phyloP scores from a whole-genome alignment of 1,139 yeast species.

The Blastobotrys indianensis region DNA sequence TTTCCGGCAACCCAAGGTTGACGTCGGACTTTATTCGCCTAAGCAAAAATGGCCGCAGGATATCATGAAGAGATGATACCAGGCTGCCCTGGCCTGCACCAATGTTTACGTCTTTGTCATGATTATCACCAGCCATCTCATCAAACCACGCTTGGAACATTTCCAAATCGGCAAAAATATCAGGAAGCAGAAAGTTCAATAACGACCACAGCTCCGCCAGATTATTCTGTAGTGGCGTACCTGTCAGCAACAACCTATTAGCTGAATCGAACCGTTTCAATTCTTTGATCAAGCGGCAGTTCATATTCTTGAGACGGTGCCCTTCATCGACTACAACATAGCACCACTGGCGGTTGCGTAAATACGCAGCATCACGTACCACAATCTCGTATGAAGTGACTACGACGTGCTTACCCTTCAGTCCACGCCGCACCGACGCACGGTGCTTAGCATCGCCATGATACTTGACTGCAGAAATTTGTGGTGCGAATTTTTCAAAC shows the following conservation, averaged over 20 bases:
- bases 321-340: slow-evolving; percentile 95
- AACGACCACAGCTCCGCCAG: slow-evolving; percentile 86
- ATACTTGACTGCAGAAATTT: slow-evolving; percentile 52
- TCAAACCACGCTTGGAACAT: slow-evolving; percentile 93
- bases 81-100: slow-evolving; percentile 46
- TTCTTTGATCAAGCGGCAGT: slow-evolving; percentile 65
- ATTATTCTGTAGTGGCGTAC: slow-evolving; percentile 91
- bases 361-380: slow-evolving; percentile 54
- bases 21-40: slow-evolving; percentile 77
- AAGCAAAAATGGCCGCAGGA: slow-evolving; percentile 78
- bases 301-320: slow-evolving; percentile 78
- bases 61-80: slow-evolving; percentile 74
- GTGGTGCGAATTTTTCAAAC: slow-evolving; percentile 66
- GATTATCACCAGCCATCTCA: slow-evolving; percentile 45
- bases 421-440: slow-evolving; percentile 34
- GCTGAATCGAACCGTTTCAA: slow-evolving; percentile 54
- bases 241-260: slow-evolving; percentile 75
- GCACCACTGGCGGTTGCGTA: slow-evolving; percentile 60
- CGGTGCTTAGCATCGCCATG: slow-evolving; percentile 60
- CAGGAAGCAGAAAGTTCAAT: slow-evolving; percentile 83
- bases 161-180: slow-evolving; percentile 82
- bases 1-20: slow-evolving; percentile 66
- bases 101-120: slow-evolving; percentile 15
- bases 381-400: slow-evolving; percentile 81
- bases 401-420: slow-evolving; percentile 37